Conservation (phyloP, 192 early-diverging fungal genomes). For the Podila epigama region DNA sequence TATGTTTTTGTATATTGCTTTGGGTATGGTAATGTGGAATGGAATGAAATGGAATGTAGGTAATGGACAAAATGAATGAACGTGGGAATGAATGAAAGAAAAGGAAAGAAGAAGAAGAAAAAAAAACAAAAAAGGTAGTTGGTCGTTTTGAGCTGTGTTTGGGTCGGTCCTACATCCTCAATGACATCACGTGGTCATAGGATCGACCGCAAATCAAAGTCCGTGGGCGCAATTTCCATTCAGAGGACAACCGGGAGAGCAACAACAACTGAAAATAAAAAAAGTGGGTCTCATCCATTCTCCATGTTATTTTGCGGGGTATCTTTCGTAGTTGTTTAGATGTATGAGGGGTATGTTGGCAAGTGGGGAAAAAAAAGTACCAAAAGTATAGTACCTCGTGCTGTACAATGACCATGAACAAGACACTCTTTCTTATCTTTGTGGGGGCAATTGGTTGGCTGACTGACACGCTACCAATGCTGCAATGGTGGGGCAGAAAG, state of each 20-base stretch:
- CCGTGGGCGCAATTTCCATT: not conserved
- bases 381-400: too few species aligned
- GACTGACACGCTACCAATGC: too few species aligned
- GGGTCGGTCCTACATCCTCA: not conserved
- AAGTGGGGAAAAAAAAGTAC: too few species aligned
- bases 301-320: not conserved
- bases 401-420: too few species aligned
- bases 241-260: not conserved
- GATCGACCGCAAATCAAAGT: not conserved
- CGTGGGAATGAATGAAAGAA: not conserved
- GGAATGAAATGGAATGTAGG: not conserved
- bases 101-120: not conserved
- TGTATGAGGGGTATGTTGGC: too few species aligned
- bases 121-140: not conserved
- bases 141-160: conserved; percentile 2
- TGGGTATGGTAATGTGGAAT: not conserved
- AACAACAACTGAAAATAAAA: too few species aligned
- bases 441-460: too few species aligned
- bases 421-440: too few species aligned
- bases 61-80: not conserved
- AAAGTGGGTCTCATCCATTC: not conserved
- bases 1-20: not conserved
- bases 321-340: not conserved
- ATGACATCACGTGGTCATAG: not conserved
- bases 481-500: too few species aligned